Base-by-base conservation (phyloP, 805 yeast species). In the Clavispora santaluciae region DNA sequence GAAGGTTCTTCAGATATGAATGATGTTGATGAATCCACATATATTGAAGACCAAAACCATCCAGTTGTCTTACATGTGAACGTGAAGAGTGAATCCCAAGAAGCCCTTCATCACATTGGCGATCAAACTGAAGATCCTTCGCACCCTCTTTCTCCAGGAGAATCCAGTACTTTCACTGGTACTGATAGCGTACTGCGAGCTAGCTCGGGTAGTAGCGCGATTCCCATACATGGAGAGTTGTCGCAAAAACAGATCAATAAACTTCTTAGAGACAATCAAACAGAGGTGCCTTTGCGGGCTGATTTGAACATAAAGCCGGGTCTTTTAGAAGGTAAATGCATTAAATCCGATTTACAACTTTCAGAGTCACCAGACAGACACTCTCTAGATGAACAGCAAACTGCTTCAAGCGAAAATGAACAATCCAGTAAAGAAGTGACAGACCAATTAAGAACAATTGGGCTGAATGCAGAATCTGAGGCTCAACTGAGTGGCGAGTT, bases 261-360 rank as follows among this genome's bases (percentile, higher is more conserved):
- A 10, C 47, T 50, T 13, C 42, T 50, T 13, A 21, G 42, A 1
- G 54, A 50, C 23, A 37, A 41, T 13, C 54, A 50, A 26, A 35
- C 33, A n/a, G 53, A 50, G 23, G 53, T 50, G 3, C 54, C 54
- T 6, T 51, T 49, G 1, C 38, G 54, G 23, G 51, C 53, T 2
- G 54, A 50, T 31, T 35, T 50, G 6, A 47, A 46, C 13, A 41
- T 49, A 10, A 33, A 23, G 17, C 29, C 36, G 22, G 45, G 42
- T 4, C 26, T 28, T 18, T 6, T 28, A 10, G 6, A 28, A 8
- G 31, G n/a, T n/a, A n/a, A n/a, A n/a, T n/a, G n/a, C n/a, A n/a
- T n/a, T n/a, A n/a, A n/a, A n/a, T n/a, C n/a, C n/a, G n/a, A n/a
- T n/a, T n/a, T n/a, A n/a, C n/a, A n/a, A n/a, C n/a, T n/a, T n/a